These are phyloP conservation scores for Auriscalpium orientale DNA, from an alignment of 768 basidiomycete genomes.

Conservation along the genomic window DNA sequence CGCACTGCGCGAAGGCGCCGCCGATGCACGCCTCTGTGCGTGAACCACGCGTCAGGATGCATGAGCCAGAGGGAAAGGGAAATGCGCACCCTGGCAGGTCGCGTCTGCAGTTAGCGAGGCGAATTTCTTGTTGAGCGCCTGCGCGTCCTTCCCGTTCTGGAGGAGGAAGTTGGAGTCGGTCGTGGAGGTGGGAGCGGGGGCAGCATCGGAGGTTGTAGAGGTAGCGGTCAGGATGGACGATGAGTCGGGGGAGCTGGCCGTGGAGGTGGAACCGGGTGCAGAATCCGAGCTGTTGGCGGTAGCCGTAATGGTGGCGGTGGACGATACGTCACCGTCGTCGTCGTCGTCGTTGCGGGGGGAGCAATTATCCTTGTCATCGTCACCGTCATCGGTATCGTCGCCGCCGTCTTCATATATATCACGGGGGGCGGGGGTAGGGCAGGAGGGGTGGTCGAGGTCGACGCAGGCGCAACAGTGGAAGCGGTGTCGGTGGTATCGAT, in stretches of 20 bases:
- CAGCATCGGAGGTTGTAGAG: no score
- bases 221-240: no score
- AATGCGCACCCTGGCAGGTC: constrained; percentile 25
- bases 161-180: constrained; percentile 11
- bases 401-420: no score
- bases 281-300: not conserved
- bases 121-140: constrained; percentile 30
- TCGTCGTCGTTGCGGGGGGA: not conserved
- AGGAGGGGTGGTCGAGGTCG: no score
- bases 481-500: no score
- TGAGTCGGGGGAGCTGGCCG: no score
- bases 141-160: constrained; percentile 30
- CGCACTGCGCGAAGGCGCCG: constrained; percentile 34
- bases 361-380: not conserved
- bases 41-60: not conserved
- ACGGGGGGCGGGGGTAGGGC: no score
- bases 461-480: no score
- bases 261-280: no score
- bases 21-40: constrained; percentile 29
- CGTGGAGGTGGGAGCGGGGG: not conserved
- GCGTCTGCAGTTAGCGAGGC: constrained; percentile 19
- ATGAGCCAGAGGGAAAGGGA: no score
- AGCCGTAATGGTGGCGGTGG: not conserved
- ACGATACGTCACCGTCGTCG: not conserved
- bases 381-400: not conserved